Evolutionary conservation across 495 filamentous ascomycete genomes (phyloP), one percentile per base, ranked within the genome.

Genomic region (Aspergillus kassunensis): DNA sequence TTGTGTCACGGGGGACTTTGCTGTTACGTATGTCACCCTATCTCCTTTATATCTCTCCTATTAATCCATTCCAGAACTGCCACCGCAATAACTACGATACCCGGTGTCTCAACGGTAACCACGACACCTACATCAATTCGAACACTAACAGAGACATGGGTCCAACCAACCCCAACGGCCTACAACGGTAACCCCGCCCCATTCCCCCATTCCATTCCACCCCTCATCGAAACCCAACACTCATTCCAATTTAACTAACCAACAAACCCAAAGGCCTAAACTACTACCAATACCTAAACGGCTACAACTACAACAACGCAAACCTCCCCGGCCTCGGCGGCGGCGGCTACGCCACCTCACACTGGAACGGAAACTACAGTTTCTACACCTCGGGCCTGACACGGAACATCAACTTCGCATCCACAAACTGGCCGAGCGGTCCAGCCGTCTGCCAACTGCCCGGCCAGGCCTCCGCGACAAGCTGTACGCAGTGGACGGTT

Each of bases 211-310:
- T 8, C 2, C 36, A 40, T 11, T 36, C n/a, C 34, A 0, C 19
- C 4, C 18, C 30, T 18, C 29, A n/a, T n/a, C n/a, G n/a, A n/a
- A n/a, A n/a, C n/a, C 16, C 29, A 16, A 11, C 16, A 2, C 3
- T 19, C 31, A 16, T 23, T 13, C 43, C 24, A 27, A 27, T 27
- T 27, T 19, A 11, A 25, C 33, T 19, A 13, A 29, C 0, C 1
- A 23, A 16, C 29, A 27, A 27, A 27, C 24, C 9, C 11, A 23
- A 21, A 50, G 47, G 47, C 2, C 23, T 50, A 27, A 50, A 50
- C 35, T 50, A 50, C 47, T 50, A 50, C 35, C 47, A 50, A 41
- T 50, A 50, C 47, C 36, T 50, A 35, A 50, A 50, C 35, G 47
- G 18, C 47, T 50, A 50, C 47, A 39, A 50, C 35, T 50, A 50